Evolutionary conservation across 2,329 filamentous ascomycete genomes (phyloP).

Genomic region (Rhinocladiella similis): DNA sequence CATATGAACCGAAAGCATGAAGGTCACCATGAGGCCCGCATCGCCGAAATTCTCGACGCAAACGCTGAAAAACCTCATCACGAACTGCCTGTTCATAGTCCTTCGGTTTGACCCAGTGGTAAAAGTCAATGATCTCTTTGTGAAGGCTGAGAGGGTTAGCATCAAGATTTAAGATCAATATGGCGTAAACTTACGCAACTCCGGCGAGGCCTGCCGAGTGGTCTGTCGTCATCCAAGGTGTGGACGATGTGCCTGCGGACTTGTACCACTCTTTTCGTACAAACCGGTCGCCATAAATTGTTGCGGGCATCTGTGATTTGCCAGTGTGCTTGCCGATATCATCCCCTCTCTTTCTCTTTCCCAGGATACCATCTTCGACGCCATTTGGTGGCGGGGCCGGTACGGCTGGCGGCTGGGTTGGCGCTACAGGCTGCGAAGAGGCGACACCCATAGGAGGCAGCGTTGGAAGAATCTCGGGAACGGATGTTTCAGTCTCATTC

Average conservation of each 20-base stretch:
- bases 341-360: slow-evolving; percentile 72
- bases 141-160: slow-evolving; percentile 64
- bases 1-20: slow-evolving; percentile 87
- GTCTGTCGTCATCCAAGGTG: slow-evolving; percentile 15
- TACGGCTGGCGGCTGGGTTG: background rate
- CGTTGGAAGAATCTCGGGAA: background rate
- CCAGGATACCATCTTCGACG: slow-evolving; percentile 50
- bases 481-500: slow-evolving; percentile 40
- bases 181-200: slow-evolving; percentile 22
- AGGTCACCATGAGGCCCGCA: slow-evolving; percentile 63
- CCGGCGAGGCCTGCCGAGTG: slow-evolving; percentile 12
- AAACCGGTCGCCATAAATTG: slow-evolving; percentile 10
- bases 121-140: slow-evolving; percentile 88
- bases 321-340: slow-evolving; percentile 27
- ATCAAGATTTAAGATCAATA: background rate
- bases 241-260: slow-evolving; percentile 1
- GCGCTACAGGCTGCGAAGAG: slow-evolving; percentile 40
- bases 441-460: slow-evolving; percentile 10
- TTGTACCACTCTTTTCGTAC: slow-evolving; percentile 17
- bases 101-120: slow-evolving; percentile 76
- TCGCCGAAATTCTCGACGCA: slow-evolving; percentile 60
- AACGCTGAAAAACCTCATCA: slow-evolving; percentile 67
- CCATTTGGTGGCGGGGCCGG: slow-evolving; percentile 34
- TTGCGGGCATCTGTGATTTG: slow-evolving; percentile 32
- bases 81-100: slow-evolving; percentile 77